Evolutionary conservation across 768 basidiomycete genomes (phyloP).

Genomic region (Hysterangium stoloniferum): DNA sequence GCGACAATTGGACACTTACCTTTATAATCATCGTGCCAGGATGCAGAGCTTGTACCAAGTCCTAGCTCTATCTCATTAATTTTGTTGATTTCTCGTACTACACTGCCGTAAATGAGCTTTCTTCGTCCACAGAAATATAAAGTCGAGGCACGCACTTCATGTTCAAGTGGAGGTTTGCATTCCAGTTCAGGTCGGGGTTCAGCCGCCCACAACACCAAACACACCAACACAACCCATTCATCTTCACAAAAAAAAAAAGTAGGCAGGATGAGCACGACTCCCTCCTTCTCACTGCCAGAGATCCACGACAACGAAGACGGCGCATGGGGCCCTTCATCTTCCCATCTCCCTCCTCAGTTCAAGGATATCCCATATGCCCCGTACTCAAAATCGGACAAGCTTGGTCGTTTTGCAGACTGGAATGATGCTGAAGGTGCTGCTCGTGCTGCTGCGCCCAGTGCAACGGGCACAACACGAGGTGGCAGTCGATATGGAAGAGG

Average conservation of each 20-base stretch:
- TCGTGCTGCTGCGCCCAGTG: constrained; percentile 36
- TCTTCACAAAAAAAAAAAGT: constrained; percentile 23
- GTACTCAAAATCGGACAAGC: constrained; percentile 97
- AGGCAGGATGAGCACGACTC: constrained; percentile 22
- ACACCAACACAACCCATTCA: constrained; percentile 22
- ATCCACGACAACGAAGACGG: constrained; percentile 92
- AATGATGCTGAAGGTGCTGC: constrained; percentile 60
- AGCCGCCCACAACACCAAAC: constrained; percentile 5
- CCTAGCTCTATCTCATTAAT: constrained; percentile 90
- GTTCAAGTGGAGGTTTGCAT: constrained; percentile 15
- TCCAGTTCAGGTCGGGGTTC: background rate
- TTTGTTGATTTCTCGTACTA: constrained; percentile 86
- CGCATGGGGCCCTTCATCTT: constrained; percentile 84
- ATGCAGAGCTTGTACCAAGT: constrained; percentile 58
- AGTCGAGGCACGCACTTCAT: constrained; percentile 59
- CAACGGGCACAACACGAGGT: constrained; percentile 33
- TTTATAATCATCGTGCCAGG: constrained; percentile 98
- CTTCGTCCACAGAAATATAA: constrained; percentile 11
- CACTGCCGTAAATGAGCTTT: constrained; percentile 37
- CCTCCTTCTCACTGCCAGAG: constrained; percentile 77
- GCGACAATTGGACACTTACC: constrained; percentile 31
- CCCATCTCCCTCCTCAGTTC: constrained; percentile 82
- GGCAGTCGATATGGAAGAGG: constrained; percentile 46
- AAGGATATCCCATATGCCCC: constrained; percentile 98
- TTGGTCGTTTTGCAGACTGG: constrained; percentile 98